Conservation (phyloP, 2,329 filamentous ascomycete genomes). For the Aspergillus pseudoviridinutans region DNA sequence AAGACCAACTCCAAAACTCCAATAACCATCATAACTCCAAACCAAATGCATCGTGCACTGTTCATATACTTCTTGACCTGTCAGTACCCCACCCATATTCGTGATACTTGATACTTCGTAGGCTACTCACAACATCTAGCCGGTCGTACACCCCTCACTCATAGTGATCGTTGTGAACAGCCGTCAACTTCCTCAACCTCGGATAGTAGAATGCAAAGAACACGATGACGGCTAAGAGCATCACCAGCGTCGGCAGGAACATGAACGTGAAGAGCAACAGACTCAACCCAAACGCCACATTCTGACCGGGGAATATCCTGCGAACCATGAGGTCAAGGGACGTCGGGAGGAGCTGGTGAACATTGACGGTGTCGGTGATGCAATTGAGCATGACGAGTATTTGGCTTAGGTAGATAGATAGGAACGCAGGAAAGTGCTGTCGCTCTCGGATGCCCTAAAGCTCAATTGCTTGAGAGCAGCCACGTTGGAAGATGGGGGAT, state of each 20-base stretch:
- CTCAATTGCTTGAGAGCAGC: not conserved
- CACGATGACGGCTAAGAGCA: constrained; percentile 28
- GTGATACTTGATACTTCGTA: not conserved
- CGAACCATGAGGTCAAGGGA: constrained; percentile 26
- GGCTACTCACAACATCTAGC: not conserved
- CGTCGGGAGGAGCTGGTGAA: constrained; percentile 10
- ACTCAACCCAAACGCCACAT: constrained; percentile 27
- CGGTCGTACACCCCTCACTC: not conserved
- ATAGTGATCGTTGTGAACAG: not conserved
- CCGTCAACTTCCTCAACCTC: constrained; percentile 16
- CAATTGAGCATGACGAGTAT: not conserved
- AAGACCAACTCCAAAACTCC: not conserved
- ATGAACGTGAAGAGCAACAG: constrained; percentile 32
- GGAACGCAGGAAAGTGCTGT: not conserved
- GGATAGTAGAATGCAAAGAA: constrained; percentile 31
- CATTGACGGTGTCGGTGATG: constrained; percentile 3
- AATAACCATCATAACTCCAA: not conserved
- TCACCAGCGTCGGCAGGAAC: constrained; percentile 31
- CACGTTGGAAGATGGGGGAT: not conserved
- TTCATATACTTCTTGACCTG: not conserved
- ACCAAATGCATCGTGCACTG: not conserved
- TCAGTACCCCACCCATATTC: not conserved
- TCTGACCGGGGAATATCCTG: constrained; percentile 24
- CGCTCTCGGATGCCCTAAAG: not conserved
- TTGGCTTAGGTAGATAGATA: not conserved